Base-by-base conservation (phyloP, 495 filamentous ascomycete species). In the Hyaloscypha variabilis region DNA sequence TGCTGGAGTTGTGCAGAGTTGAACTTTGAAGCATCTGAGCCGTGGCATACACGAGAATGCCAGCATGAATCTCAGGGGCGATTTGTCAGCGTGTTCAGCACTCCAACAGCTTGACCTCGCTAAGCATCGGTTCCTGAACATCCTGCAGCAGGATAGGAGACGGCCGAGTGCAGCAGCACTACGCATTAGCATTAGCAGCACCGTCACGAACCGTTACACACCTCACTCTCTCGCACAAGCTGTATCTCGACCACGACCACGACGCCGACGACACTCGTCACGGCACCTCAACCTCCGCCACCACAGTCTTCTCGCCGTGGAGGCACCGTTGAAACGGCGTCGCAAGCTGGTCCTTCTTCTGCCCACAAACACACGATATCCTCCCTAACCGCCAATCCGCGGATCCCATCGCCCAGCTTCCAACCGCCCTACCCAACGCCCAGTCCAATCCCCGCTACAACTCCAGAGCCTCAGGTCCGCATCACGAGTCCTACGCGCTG, bases 341-440 rank as follows among this genome's bases (percentile, higher is more conserved):
- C 60, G 55, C 67, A 73, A 65, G 70, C 67, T 66, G 70, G 58
- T 39, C 73, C 70, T 54, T 62, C 58, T 60, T 62, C 63, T 63
- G 56, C 67, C 55, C 46, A 59, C 54, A 58, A 58, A 31, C 64
- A 34, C 31, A 53, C 67, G 28, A 53, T 64, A 46, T 55, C 66
- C 60, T 66, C 65, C 63, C 64, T 65, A 62, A 64, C 67, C 54
- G 66, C 77, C 26, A 77, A 73, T 67, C 69, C 71, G 23, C 70
- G 69, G 50, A 64, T 77, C 61, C 67, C 76, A 54, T 73, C 77
- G 14, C 67, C 76, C 26, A 69, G 72, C 53, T 75, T 76, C 31
- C 79, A 77, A 64, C 73, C 78, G 57, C 30, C 67, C 19, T 72
- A 77, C 65, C 71, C 77, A 24, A 55, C 72, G 17, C 62, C 73